A percentile compares a stretch with the other conserved stretches of the same genome.
Evolutionary conservation across 768 basidiomycete species (phyloP).

Genomic region (Naganishia kalamii): DNA sequence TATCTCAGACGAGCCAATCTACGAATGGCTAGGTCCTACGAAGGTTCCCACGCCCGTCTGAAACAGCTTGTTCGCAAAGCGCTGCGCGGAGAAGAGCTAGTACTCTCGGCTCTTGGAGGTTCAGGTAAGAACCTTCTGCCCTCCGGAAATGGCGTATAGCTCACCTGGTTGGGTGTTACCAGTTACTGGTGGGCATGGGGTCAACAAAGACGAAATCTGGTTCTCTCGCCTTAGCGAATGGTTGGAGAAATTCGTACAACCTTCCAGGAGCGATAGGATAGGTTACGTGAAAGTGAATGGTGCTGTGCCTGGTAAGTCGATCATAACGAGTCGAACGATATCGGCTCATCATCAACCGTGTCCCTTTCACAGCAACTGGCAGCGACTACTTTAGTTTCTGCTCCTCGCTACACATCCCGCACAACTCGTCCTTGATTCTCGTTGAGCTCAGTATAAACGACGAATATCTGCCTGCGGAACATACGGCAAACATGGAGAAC

Average conservation of each 20-base stretch:
- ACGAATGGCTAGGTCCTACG: constrained; percentile 12
- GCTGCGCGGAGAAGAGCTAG: constrained; percentile 36
- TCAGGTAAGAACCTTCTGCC: constrained; percentile 27
- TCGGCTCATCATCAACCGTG: background rate
- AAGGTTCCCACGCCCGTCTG: constrained; percentile 17
- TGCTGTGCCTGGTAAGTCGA: constrained; percentile 33
- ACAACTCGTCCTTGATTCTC: constrained; percentile 39
- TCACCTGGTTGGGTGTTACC: background rate
- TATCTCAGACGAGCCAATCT: constrained; percentile 6
- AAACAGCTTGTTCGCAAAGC: constrained; percentile 29
- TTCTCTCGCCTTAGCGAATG: constrained; percentile 38
- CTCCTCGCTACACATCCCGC: constrained; percentile 43
- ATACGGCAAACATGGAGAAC: constrained; percentile 46
- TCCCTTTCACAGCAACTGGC: constrained; percentile 33
- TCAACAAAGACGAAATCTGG: constrained; percentile 37
- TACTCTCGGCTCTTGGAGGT: constrained; percentile 37
- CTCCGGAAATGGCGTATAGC: background rate
- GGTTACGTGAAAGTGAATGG: constrained; percentile 29
- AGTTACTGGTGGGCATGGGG: constrained; percentile 44
- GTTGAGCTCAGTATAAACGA: constrained; percentile 47
- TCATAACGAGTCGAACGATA: background rate
- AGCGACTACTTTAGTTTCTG: constrained; percentile 44
- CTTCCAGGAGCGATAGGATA: background rate
- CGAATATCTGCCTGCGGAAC: constrained; percentile 36
- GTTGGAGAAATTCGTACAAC: constrained; percentile 31